Percentiles rank a stretch among this genome's conserved stretches.
Evolutionary conservation across 2,329 filamentous ascomycete species (phyloP).

Genomic region (Drechslera avenae): DNA sequence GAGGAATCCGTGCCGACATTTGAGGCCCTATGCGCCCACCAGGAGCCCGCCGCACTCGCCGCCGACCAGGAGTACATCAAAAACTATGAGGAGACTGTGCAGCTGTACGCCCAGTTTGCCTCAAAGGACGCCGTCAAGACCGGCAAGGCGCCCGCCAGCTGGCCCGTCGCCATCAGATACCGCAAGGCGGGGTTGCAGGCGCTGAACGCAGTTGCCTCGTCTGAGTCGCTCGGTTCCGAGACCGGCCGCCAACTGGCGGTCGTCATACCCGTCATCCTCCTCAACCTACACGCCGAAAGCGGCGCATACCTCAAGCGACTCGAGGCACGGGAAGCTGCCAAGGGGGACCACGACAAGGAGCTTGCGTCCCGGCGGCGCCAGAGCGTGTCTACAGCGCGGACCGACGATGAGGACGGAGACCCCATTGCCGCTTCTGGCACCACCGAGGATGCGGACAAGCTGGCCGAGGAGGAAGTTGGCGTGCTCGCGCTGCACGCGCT

Average conservation of each 20-base stretch:
- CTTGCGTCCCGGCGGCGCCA: constrained; percentile 69
- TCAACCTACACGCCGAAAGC: constrained; percentile 80
- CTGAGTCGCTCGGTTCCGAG: constrained; percentile 77
- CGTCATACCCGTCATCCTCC: constrained; percentile 82
- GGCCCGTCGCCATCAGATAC: constrained; percentile 73
- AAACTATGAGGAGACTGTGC: constrained; percentile 82
- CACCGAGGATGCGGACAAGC: constrained; percentile 82
- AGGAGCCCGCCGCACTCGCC: constrained; percentile 82
- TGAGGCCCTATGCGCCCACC: constrained; percentile 84
- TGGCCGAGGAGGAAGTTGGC: constrained; percentile 87
- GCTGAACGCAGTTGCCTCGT: constrained; percentile 76
- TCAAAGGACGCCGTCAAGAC: constrained; percentile 61
- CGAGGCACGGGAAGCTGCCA: constrained; percentile 67
- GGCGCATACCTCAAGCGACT: constrained; percentile 72
- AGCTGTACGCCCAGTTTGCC: constrained; percentile 78
- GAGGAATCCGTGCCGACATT: constrained; percentile 89
- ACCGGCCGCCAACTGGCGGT: constrained; percentile 76
- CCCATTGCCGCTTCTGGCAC: constrained; percentile 74
- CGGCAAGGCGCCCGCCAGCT: constrained; percentile 60
- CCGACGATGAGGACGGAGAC: constrained; percentile 69
- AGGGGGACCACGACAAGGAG: constrained; percentile 72
- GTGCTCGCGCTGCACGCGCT: constrained; percentile 84
- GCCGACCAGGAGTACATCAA: constrained; percentile 82
- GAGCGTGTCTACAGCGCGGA: constrained; percentile 79
- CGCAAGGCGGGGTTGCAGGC: constrained; percentile 66